Evolutionary conservation across 441 rosid genomes (phyloP).

Genomic region (Biscutella laevigata): DNA sequence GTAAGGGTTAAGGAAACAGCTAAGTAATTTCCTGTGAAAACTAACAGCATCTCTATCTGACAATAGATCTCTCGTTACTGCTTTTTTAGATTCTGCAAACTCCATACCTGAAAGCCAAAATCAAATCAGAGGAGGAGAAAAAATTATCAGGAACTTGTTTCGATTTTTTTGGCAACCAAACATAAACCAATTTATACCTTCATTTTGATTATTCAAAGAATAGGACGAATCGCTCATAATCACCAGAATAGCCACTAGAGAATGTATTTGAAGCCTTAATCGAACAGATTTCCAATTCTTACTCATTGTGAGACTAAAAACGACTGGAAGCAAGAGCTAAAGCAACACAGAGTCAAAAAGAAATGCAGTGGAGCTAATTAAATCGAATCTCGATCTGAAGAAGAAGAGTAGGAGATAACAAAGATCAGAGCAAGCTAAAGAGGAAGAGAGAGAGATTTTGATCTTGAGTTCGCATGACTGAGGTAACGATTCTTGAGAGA

Average conservation of each 20-base stretch:
- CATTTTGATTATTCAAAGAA: neutral
- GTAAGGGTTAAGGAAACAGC: slow-evolving; percentile 8
- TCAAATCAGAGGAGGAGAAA: neutral
- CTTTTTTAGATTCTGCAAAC: neutral
- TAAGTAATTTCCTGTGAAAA: slow-evolving; percentile 21
- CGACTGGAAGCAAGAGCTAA: neutral
- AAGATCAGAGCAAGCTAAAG: neutral
- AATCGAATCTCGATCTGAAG: slow-evolving; percentile 11
- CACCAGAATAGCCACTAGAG: slow-evolving; percentile 2
- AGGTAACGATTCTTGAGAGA: slow-evolving; percentile 8
- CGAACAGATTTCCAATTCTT: slow-evolving; percentile 16
- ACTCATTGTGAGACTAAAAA: slow-evolving; percentile 4
- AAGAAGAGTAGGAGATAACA: no score
- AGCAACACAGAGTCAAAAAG: neutral
- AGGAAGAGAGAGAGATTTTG: neutral
- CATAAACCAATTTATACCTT: neutral
- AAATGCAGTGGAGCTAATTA: neutral
- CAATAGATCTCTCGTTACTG: neutral
- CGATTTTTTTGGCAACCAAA: neutral
- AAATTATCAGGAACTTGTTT: slow-evolving; percentile 1
- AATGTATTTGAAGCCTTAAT: slow-evolving; percentile 15
- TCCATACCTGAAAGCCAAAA: slow-evolving; percentile 9
- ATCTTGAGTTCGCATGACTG: slow-evolving; percentile 27
- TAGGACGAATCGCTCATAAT: slow-evolving; percentile 21
- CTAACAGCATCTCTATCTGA: neutral